Evolutionary conservation across 768 basidiomycete genomes (phyloP).

Genomic region (Kwoniella dendrophila): DNA sequence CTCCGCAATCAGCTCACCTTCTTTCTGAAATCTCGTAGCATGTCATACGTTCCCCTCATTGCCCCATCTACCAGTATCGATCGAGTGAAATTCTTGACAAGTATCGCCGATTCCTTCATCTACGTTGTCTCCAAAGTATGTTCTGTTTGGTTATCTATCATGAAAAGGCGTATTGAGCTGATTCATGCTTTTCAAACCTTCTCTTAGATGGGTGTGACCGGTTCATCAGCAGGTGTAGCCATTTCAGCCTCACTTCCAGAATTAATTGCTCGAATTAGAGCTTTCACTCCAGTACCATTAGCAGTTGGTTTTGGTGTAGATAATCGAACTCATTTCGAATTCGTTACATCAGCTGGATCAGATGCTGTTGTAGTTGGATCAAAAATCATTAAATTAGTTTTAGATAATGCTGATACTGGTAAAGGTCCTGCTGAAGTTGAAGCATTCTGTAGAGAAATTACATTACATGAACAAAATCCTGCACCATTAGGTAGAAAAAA

Average conservation of each 20-base stretch:
- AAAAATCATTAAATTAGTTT: slow-evolving; percentile 77
- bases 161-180: neutral
- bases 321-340: slow-evolving; percentile 82
- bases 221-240: slow-evolving; percentile 69
- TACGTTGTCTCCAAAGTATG: slow-evolving; percentile 94
- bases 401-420: slow-evolving; percentile 61
- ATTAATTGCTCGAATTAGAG: slow-evolving; percentile 78
- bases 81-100: slow-evolving; percentile 85
- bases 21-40: slow-evolving; percentile 58
- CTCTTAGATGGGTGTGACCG: slow-evolving; percentile 91
- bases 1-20: neutral
- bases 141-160: neutral
- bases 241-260: slow-evolving; percentile 79
- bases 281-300: slow-evolving; percentile 76
- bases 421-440: slow-evolving; percentile 48
- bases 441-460: slow-evolving; percentile 72
- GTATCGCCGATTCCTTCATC: slow-evolving; percentile 95
- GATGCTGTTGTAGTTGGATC: slow-evolving; percentile 95
- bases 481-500: slow-evolving; percentile 35
- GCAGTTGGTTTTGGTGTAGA: slow-evolving; percentile 98
- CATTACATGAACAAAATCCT: slow-evolving; percentile 57
- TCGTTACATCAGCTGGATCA: slow-evolving; percentile 81
- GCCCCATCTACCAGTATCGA: slow-evolving; percentile 87
- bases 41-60: slow-evolving; percentile 93
- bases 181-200: slow-evolving; percentile 3